Evolutionary conservation across 106 monocot genomes (phyloP), one percentile per base, ranked within the genome.

Genomic region (Apostasia ramifera): DNA sequence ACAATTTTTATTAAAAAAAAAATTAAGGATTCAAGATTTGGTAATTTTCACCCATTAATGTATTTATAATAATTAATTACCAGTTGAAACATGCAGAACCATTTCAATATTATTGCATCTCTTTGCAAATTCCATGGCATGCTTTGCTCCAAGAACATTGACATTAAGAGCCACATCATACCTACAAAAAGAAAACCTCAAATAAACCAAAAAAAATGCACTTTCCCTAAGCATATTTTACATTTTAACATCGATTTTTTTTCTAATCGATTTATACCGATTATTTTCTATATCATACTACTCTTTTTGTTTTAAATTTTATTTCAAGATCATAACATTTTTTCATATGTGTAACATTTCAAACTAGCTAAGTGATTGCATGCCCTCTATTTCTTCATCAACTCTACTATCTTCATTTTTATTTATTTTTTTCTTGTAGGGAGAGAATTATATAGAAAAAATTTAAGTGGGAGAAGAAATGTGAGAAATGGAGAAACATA

Each of bases 51-150:
- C 5, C 8, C 8, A 40, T 2, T 2, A 5, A 5, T 12, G 6
- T 3, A 66, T 56, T 4, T 38, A 26, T 54, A 11, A 8, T 58
- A 67, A 13, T 51, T 59, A 53, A n/a, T n/a, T 61, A 81, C 81
- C 81, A 51, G 73, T 77, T 12, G 81, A 81, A 55, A 81, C 81
- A 64, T 81, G 81, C 58, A 81, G 81, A 9, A 81, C 47, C 57
- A 81, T 66, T 43, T 81, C 61, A 4, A 77, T 47, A 8, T 73
- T 68, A 4, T 37, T 57, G 44, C 81, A 81, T 63, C 53, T 64
- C 44, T 73, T 77, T 44, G 77, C 81, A 53, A 81, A 73, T 3
- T 73, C 53, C 50, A 77, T 45, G 6, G 65, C 54, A 62, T 81
- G 12, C 57, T 81, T 81, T 11, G 73, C 72, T 37, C 81, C 81